Evolutionary conservation across 345 rosid genomes (phyloP).

Genomic region (Eucalyptus curtisii): DNA sequence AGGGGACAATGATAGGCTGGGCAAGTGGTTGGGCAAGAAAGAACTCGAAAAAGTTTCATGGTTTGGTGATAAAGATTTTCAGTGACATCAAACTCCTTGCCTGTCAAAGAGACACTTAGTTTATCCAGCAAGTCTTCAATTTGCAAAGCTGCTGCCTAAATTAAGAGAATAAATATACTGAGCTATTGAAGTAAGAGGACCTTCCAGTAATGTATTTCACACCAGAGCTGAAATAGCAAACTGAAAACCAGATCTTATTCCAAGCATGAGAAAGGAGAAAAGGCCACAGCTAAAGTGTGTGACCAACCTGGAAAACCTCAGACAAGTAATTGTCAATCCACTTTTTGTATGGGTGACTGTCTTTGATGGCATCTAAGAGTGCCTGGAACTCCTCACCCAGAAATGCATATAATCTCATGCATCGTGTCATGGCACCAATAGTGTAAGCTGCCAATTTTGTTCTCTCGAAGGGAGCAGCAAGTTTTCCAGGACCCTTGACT

Average conservation of each 20-base stretch:
- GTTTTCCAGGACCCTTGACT: too few species aligned
- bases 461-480: too few species aligned
- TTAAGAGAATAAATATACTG: constrained; percentile 18
- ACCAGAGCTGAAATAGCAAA: constrained; percentile 1
- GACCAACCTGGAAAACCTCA: constrained; percentile 59
- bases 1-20: constrained; percentile 63
- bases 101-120: constrained; percentile 78
- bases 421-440: too few species aligned
- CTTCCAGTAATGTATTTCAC: constrained; percentile 7
- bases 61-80: constrained; percentile 94
- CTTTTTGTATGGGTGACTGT: too few species aligned
- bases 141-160: constrained; percentile 77
- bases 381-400: too few species aligned
- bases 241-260: neutral
- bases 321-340: constrained; percentile 64
- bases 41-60: constrained; percentile 90
- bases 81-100: constrained; percentile 83
- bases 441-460: too few species aligned
- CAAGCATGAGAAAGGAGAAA: neutral
- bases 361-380: too few species aligned
- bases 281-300: neutral
- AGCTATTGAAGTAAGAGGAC: constrained; percentile 7
- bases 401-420: too few species aligned
- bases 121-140: constrained; percentile 91
- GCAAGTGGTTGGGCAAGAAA: constrained; percentile 70